Percentiles rank a stretch among this genome's conserved stretches.
Conservation (phyloP, 2,329 filamentous ascomycete species). For the Penicillium frequentans region DNA sequence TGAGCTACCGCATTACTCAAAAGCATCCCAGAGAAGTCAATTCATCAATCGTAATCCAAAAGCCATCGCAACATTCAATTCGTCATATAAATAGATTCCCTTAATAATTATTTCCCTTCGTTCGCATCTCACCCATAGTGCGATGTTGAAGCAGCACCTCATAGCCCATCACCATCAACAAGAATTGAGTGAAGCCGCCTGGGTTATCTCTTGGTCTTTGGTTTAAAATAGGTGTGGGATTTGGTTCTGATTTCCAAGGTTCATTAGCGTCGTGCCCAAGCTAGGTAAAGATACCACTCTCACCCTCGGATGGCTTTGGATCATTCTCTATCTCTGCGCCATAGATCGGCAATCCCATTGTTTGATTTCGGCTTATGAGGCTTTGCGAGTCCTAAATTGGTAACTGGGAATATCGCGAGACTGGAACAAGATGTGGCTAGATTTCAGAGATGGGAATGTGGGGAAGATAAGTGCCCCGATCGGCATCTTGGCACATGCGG, state of each 20-base stretch:
- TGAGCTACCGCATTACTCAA: too few species aligned
- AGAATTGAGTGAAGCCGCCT: not conserved
- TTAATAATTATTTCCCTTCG: not conserved
- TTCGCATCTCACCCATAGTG: not conserved
- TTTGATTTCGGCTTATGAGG: not conserved
- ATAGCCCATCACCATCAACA: not conserved
- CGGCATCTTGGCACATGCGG: not conserved
- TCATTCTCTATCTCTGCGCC: not conserved
- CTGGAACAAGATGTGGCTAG: not conserved
- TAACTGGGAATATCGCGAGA: not conserved
- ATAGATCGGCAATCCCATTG: not conserved
- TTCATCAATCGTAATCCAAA: not conserved
- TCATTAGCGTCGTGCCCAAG: not conserved
- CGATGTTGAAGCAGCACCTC: slow-evolving; percentile 2
- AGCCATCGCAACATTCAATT: not conserved
- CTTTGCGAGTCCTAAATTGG: not conserved
- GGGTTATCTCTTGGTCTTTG: not conserved
- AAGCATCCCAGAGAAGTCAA: too few species aligned
- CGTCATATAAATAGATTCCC: not conserved
- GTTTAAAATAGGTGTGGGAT: not conserved
- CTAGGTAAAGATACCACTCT: not conserved
- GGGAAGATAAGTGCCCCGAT: not conserved
- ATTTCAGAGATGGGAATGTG: not conserved
- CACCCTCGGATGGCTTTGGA: not conserved
- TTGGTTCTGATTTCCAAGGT: not conserved